Evolutionary conservation across 202 grass and related monocot genomes (phyloP).

Genomic region (Carex arenaria): DNA sequence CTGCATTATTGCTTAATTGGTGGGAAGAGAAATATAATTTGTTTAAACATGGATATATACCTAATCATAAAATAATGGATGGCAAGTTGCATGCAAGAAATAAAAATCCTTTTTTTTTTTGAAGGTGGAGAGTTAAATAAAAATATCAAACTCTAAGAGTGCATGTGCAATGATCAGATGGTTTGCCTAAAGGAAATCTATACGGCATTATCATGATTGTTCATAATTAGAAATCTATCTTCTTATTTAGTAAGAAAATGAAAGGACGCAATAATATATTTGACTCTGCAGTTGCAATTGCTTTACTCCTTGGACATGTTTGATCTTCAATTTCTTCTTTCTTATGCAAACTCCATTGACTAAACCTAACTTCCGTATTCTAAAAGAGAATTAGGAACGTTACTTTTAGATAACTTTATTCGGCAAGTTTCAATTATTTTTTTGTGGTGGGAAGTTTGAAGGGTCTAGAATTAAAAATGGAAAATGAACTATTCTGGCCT

Average conservation of each 20-base stretch:
- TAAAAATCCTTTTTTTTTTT: not conserved
- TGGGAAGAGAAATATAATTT: not conserved
- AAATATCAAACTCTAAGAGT: not conserved
- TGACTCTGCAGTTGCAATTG: constrained; percentile 14
- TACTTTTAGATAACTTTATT: constrained; percentile 10
- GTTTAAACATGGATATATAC: not conserved
- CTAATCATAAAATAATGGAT: not conserved
- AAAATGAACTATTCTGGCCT: not conserved
- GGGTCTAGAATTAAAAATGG: not conserved
- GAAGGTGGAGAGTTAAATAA: not conserved
- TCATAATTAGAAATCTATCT: not conserved
- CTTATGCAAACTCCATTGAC: constrained; percentile 24
- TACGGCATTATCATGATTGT: not conserved
- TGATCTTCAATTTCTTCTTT: constrained; percentile 10
- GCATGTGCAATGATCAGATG: not conserved
- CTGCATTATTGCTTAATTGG: not conserved
- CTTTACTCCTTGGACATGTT: constrained; percentile 20
- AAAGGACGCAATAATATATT: constrained; percentile 20
- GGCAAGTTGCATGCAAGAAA: not conserved
- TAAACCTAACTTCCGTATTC: constrained; percentile 3
- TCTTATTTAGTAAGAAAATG: not conserved
- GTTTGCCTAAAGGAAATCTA: constrained; percentile 4
- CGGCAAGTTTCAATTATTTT: not conserved
- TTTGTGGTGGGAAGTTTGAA: not conserved
- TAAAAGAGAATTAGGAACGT: constrained; percentile 15